Base-by-base conservation (phyloP, 2,329 filamentous ascomycete species). In the Fusarium phyllophilum region DNA sequence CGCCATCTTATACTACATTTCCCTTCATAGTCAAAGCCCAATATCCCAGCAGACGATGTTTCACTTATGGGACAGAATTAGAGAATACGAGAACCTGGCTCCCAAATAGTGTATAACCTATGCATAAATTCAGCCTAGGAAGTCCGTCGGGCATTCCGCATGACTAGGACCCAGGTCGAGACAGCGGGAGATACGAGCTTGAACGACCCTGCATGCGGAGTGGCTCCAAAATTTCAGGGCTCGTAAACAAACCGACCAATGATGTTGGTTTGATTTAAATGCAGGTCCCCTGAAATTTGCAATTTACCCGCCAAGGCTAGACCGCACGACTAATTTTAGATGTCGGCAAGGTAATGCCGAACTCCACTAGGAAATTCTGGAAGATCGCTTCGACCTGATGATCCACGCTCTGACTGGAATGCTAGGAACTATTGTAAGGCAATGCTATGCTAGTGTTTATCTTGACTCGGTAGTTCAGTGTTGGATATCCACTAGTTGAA, bases 301-400 rank as follows among this genome's bases (percentile, higher is more conserved):
- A 52, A 60, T 60, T 44, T 31, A 26, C 17, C 45, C 26, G 9
- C 22, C 17, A 29, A 9, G 12, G 18, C 20, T 55, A 58, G 48
- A 51, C 36, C 22, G 31, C 13, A 14, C 8, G 2, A n/a, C 65
- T 60, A 67, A 67, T 67, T 68, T 68, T 68, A 68, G 65, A 51
- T 31, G 20, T 31, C 62, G 44, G 52, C 26, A 51, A 14, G 29
- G 38, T n/a, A 61, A 38, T 61, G 62, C 65, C 65, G 62, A 29
- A 18, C 18, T 44, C 38, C 45, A 54, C 26, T 38, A 34, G 22
- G 58, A 26, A 20, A 11, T 44, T n/a, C 31, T 42, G 20, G 20
- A 42, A 36, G 31, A 34, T 17, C 24, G 17, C 26, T 13, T 34
- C 7, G 31, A 18, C 20, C 22, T 44, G 7, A 20, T 42, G 18